Conservation (phyloP, 2,329 filamentous ascomycete species). For the Neopestalotiopsis rosae region DNA sequence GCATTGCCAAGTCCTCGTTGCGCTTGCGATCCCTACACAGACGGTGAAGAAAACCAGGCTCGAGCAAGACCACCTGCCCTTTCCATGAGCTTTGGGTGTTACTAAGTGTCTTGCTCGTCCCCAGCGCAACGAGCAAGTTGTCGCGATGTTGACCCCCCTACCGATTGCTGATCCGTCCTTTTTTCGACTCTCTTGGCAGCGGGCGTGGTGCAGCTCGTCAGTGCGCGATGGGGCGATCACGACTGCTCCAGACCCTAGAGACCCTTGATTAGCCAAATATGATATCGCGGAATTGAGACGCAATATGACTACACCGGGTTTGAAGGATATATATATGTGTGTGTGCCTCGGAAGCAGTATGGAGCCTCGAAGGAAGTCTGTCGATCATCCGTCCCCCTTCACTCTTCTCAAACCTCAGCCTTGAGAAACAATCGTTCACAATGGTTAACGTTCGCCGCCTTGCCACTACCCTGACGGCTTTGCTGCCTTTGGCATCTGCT, state of each 20-base stretch:
- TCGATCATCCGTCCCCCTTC: not conserved
- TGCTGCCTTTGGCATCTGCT: conserved; percentile 34
- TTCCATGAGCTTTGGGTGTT: conserved; percentile 11
- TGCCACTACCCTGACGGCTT: conserved; percentile 35
- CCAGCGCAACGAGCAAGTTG: not conserved
- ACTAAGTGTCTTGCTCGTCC: not conserved
- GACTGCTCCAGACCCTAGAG: conserved; percentile 12
- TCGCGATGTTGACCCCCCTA: conserved; percentile 9
- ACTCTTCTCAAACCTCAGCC: not conserved
- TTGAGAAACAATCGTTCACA: conserved; percentile 10
- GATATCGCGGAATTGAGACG: conserved; percentile 3
- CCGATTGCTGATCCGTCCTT: conserved; percentile 3
- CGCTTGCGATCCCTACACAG: conserved; percentile 7
- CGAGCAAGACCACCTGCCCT: conserved; percentile 14
- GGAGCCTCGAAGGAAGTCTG: not conserved
- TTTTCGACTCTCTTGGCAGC: not conserved
- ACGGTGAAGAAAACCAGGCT: conserved; percentile 11
- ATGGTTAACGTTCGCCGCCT: conserved; percentile 36
- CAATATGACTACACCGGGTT: not conserved
- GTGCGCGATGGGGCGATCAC: conserved; percentile 4
- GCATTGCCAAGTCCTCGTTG: conserved; percentile 16
- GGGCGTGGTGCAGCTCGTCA: conserved; percentile 7
- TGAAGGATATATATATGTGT: conserved; percentile 10
- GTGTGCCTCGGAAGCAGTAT: not conserved
- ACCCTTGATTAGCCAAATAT: conserved; percentile 5